Conservation (phyloP, 1,139 yeast species). For the Meyerozyma guilliermondii region DNA sequence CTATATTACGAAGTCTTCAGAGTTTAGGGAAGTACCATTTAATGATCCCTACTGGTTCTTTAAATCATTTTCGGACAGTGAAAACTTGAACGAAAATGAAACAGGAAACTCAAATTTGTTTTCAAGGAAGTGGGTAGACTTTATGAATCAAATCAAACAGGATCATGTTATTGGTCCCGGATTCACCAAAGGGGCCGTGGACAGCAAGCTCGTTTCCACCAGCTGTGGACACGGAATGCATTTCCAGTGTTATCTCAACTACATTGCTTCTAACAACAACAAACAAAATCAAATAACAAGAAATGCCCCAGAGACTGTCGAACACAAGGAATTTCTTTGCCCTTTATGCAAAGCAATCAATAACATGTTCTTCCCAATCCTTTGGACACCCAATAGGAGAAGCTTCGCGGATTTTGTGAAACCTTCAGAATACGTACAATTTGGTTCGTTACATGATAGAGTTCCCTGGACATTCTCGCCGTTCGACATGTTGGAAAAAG, state of each 20-base stretch:
- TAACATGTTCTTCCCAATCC: conserved; percentile 75
- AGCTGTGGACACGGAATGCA: conserved; percentile 97
- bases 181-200: conserved; percentile 43
- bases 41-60: conserved; percentile 61
- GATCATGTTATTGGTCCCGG: conserved; percentile 65
- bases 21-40: conserved; percentile 60
- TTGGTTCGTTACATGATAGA: neutral
- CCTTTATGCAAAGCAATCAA: conserved; percentile 88
- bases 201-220: conserved; percentile 53
- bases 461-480: conserved; percentile 5
- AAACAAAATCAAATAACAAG: conserved; percentile 73
- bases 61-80: conserved; percentile 55
- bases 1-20: conserved; percentile 54
- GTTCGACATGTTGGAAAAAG: conserved; percentile 13
- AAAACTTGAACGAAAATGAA: conserved; percentile 43
- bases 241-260: conserved; percentile 66
- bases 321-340: conserved; percentile 73
- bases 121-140: conserved; percentile 31
- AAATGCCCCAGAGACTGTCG: conserved; percentile 72
- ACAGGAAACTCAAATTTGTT: conserved; percentile 17
- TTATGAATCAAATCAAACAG: conserved; percentile 31
- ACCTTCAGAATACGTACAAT: conserved; percentile 5
- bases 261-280: conserved; percentile 46
- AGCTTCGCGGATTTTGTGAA: conserved; percentile 19
- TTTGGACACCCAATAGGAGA: conserved; percentile 42